Percentiles rank a stretch among this genome's conserved stretches.
Evolutionary conservation across 1,284 basidiomycete species (phyloP).

Genomic region (Irpex lacteus): DNA sequence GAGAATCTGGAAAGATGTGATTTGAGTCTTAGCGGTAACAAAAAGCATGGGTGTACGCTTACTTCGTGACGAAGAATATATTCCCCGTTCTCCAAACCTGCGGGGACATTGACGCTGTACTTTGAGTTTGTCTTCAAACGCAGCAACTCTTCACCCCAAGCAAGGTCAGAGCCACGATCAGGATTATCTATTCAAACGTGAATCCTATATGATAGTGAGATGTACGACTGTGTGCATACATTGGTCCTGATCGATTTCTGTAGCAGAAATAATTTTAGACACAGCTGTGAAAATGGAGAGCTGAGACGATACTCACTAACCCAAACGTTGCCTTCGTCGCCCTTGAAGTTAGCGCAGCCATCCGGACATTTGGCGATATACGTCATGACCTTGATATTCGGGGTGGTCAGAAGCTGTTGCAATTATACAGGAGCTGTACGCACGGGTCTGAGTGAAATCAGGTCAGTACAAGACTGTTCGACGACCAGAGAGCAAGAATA

Average conservation of each 20-base stretch:
- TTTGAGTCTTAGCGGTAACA: not conserved
- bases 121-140: conserved; percentile 10
- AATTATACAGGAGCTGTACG: not conserved
- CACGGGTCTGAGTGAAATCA: not conserved
- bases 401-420: no score
- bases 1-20: conserved; percentile 13
- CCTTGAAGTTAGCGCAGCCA: conserved; percentile 21
- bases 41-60: not conserved
- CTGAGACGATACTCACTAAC: conserved; percentile 16
- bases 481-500: not conserved
- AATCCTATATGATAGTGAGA: not conserved
- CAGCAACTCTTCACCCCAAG: conserved; percentile 18
- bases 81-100: conserved; percentile 13
- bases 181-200: conserved; percentile 13
- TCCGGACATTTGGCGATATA: conserved; percentile 19
- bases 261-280: not conserved
- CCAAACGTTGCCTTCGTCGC: conserved; percentile 19
- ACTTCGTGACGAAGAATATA: conserved; percentile 20
- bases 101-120: conserved; percentile 19
- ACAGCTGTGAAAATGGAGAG: not conserved
- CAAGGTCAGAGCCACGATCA: conserved; percentile 8
- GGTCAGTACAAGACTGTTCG: not conserved
- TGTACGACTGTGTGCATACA: conserved; percentile 10
- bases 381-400: conserved; percentile 16
- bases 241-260: conserved; percentile 21